Base-by-base conservation (phyloP, 768 basidiomycete species). In the Cubamyces lactineus region DNA sequence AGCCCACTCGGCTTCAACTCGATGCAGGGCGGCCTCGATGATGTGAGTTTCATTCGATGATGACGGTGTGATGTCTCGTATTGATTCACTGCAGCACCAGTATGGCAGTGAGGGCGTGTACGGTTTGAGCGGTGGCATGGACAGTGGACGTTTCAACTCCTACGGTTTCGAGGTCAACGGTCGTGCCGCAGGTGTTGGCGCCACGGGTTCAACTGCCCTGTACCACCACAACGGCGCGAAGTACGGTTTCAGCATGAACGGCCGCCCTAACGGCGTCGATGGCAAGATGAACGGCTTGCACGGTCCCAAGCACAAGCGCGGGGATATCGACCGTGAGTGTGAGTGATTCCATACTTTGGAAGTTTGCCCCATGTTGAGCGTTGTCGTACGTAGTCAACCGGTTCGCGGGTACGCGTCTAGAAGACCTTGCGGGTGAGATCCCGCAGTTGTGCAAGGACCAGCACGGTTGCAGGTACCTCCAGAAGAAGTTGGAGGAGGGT, bases 401-500 rank as follows among this genome's bases (percentile, higher is more conserved):
- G 5, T 99, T 98, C 73, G 89, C 96, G 30, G 96, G 96, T 7
- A 96, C 94, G 30, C 88, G 95, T 45, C 81, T 99, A 56, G 97
- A 99, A 72, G 97, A 99, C 70, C 79, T 99, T 23, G 89, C 91
- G 67, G 96, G 96, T 61, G 96, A 99, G 75, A 96, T 99, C 62
- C 87, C 94, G 15, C 80, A 86, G 0, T 77, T 99, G 17, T 98
- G 97, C 85, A 98, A 98, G 74, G 97, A 99, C 75, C 97, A 99
- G 75, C 96, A 98, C 75, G 97, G 97, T 2, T 99, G 97, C 72
- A 86, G 97, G 39, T 99, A 98, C 73, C 78, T 99, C 59, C 97
- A 99, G 77, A 98, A 98, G 86, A 98, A 98, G 77, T 83, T 99
- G 24, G 97, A 99, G 74, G 97, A 99, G 72, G 93, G 92, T 57